phyloP scores from a whole-genome alignment of 352 stramenopile species.

The Thraustochytrium sp. region DNA sequence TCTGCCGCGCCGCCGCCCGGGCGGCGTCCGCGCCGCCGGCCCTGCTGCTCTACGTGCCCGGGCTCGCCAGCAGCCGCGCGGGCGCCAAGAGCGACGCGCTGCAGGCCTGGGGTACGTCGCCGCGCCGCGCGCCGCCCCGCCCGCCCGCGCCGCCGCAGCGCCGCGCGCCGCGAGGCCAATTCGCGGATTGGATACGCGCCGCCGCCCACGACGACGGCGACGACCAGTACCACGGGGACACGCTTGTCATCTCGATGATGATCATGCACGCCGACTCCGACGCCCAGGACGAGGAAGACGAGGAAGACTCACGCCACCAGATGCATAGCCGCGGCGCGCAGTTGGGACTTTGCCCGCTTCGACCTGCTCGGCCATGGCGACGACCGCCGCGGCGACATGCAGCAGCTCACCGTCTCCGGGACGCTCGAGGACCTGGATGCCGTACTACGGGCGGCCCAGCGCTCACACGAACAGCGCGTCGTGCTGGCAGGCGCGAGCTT shows the following conservation, averaged over 20 bases:
- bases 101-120: background rate
- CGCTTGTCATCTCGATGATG: too few relatives aligned
- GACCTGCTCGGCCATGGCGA: constrained; percentile 10
- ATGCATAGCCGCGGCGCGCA: background rate
- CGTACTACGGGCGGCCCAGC: background rate
- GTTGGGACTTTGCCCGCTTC: background rate
- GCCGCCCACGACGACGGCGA: too few relatives aligned
- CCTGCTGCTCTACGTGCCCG: background rate
- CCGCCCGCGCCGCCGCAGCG: too few relatives aligned
- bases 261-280: background rate
- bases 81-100: constrained; percentile 37
- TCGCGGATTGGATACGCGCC: too few relatives aligned
- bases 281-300: background rate
- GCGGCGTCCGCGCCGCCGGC: background rate
- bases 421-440: background rate
- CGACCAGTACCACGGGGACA: too few relatives aligned
- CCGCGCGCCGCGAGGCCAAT: too few relatives aligned
- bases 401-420: background rate
- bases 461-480: background rate
- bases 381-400: background rate
- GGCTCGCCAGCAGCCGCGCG: background rate
- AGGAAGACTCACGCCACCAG: background rate
- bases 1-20: background rate
- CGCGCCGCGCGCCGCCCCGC: background rate
- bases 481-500: background rate